Percentiles rank a stretch among this genome's conserved stretches.
Evolutionary conservation across 106 monocot genomes (phyloP).

Genomic region (Dendrobium nobile): DNA sequence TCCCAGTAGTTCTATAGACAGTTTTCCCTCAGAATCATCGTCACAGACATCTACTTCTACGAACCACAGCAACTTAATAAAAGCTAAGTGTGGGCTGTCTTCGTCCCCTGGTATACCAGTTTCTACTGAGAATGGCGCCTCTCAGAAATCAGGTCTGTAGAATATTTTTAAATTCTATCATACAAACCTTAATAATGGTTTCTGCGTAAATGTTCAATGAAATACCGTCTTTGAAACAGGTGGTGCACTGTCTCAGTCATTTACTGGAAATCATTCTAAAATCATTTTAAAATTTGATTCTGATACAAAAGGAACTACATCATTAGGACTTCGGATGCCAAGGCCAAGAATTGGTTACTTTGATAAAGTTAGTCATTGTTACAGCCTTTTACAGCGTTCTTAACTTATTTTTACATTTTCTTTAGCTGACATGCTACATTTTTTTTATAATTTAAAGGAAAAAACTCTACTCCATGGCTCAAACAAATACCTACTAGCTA

Average conservation of each 20-base stretch:
- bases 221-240: neutral
- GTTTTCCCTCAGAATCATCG: neutral
- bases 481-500: neutral
- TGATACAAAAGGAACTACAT: neutral
- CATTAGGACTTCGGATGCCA: neutral
- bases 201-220: neutral
- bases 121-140: neutral
- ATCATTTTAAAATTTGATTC: neutral
- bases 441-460: neutral
- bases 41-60: neutral
- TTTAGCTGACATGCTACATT: neutral
- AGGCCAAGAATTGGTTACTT: constrained; percentile 2
- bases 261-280: neutral
- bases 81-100: neutral
- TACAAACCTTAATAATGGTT: neutral
- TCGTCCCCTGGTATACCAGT: neutral
- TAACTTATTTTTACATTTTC: neutral
- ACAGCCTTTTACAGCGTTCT: neutral
- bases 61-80: neutral
- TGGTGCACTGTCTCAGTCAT: neutral
- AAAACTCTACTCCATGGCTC: neutral
- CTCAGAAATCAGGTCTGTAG: constrained; percentile 1
- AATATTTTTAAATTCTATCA: neutral
- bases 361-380: neutral
- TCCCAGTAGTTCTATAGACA: neutral